Evolutionary conservation across 768 basidiomycete species (phyloP).

Genomic region (Trametopsis cervina): DNA sequence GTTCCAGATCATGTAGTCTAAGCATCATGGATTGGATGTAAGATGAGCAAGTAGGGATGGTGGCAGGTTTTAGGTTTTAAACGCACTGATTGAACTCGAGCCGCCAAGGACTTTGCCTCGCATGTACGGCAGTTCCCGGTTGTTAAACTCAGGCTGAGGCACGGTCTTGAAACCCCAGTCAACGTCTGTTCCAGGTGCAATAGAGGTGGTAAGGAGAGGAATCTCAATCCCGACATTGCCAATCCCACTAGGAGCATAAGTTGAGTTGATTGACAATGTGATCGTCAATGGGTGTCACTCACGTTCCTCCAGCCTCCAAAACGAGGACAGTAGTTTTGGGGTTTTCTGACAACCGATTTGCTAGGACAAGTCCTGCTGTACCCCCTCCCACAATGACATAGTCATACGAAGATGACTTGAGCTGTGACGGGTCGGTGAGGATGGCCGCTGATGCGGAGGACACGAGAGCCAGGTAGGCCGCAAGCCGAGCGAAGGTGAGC

Average conservation of each 20-base stretch:
- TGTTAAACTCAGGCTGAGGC: neutral
- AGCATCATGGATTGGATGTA: conserved; percentile 10
- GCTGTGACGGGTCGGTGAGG: neutral
- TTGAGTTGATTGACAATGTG: neutral
- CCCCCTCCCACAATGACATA: conserved; percentile 1
- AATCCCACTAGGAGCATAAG: neutral
- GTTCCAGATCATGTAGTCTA: neutral
- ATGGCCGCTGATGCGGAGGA: too few relatives aligned
- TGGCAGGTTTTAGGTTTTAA: neutral
- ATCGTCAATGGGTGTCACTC: neutral
- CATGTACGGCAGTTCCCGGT: neutral
- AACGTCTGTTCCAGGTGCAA: conserved; percentile 11
- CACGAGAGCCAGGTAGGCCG: too few relatives aligned
- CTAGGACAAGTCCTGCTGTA: conserved; percentile 1
- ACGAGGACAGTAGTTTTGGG: neutral
- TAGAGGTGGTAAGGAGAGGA: conserved; percentile 13
- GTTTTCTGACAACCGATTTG: neutral
- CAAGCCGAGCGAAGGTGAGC: too few relatives aligned
- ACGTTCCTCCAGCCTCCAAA: neutral
- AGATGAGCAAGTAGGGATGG: too few relatives aligned
- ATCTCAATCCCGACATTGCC: conserved; percentile 15
- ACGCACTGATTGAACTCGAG: conserved; percentile 4
- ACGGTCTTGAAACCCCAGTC: conserved; percentile 11
- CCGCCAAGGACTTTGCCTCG: conserved; percentile 11
- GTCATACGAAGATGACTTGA: conserved; percentile 2